phyloP scores from a whole-genome alignment of 2,329 filamentous ascomycete species.

The Fusarium scirpi region DNA sequence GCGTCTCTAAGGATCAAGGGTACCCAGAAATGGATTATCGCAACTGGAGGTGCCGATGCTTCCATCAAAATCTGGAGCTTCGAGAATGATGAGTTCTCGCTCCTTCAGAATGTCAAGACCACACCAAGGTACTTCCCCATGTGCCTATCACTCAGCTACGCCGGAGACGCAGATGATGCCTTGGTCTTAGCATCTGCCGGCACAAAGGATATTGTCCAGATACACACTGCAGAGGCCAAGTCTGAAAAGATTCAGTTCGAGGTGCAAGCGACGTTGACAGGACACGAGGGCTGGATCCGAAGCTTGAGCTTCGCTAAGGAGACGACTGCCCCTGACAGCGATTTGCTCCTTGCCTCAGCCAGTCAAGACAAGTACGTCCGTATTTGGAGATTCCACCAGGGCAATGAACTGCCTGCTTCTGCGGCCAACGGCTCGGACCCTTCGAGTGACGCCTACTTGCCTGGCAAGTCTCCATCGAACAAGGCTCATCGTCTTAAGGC shows the following conservation, averaged over 20 bases:
- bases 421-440: conserved; percentile 68
- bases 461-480: conserved; percentile 83
- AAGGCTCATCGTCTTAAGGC: conserved; percentile 84
- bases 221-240: conserved; percentile 72
- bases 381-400: conserved; percentile 86
- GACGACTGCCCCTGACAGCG: conserved; percentile 63
- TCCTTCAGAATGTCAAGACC: conserved; percentile 78
- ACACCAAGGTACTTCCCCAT: conserved; percentile 86
- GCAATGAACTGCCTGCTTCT: conserved; percentile 71
- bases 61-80: conserved; percentile 78
- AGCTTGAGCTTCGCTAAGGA: conserved; percentile 83
- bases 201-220: conserved; percentile 83
- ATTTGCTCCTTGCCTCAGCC: conserved; percentile 87
- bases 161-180: conserved; percentile 65
- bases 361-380: conserved; percentile 98
- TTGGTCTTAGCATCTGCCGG: conserved; percentile 86
- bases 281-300: conserved; percentile 95
- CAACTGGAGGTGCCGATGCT: conserved; percentile 86
- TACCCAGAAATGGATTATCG: conserved; percentile 63
- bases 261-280: conserved; percentile 80
- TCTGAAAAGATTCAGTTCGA: conserved; percentile 66
- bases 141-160: conserved; percentile 73
- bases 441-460: conserved; percentile 67
- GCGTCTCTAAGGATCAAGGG: conserved; percentile 55
- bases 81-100: conserved; percentile 58